A percentile compares a stretch with the other conserved stretches of the same genome.
Evolutionary conservation across 805 yeast genomes (phyloP).

Genomic region (Naumovozyma dairenensis): DNA sequence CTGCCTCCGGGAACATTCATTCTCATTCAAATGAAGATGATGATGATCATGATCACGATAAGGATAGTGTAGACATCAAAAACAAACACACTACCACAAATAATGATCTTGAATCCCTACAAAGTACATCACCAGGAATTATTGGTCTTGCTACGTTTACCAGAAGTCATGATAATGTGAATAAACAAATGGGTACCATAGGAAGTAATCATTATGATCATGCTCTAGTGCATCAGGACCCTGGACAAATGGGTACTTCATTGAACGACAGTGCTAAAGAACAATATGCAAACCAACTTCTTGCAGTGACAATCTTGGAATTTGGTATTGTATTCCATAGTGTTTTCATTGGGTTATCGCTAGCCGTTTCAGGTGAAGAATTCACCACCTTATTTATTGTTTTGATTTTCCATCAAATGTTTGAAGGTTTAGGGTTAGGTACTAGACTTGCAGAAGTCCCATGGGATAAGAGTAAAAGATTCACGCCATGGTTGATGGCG

Average conservation of each 20-base stretch:
- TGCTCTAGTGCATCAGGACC: constrained; percentile 9
- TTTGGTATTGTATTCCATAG: constrained; percentile 71
- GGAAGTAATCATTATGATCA: constrained; percentile 10
- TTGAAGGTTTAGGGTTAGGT: constrained; percentile 74
- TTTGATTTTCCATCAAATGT: constrained; percentile 62
- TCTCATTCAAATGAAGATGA: neutral
- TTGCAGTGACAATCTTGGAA: constrained; percentile 50
- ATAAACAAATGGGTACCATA: constrained; percentile 1
- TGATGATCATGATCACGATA: neutral
- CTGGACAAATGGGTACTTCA: constrained; percentile 7
- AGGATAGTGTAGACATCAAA: neutral
- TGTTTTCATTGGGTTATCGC: constrained; percentile 59
- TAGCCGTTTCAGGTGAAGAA: constrained; percentile 57
- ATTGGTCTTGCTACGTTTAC: too few relatives aligned
- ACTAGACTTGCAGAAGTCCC: constrained; percentile 52
- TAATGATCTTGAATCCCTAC: neutral
- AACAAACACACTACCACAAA: neutral
- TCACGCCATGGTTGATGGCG: constrained; percentile 38
- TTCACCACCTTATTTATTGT: constrained; percentile 57
- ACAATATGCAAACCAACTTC: constrained; percentile 45
- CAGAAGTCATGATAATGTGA: too few relatives aligned
- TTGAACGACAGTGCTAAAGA: constrained; percentile 27
- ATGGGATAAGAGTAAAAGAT: constrained; percentile 38
- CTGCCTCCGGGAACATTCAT: constrained; percentile 1
- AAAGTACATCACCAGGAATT: neutral